Conservation (phyloP, 1,284 basidiomycete genomes). For the Polyporus tsugae region DNA sequence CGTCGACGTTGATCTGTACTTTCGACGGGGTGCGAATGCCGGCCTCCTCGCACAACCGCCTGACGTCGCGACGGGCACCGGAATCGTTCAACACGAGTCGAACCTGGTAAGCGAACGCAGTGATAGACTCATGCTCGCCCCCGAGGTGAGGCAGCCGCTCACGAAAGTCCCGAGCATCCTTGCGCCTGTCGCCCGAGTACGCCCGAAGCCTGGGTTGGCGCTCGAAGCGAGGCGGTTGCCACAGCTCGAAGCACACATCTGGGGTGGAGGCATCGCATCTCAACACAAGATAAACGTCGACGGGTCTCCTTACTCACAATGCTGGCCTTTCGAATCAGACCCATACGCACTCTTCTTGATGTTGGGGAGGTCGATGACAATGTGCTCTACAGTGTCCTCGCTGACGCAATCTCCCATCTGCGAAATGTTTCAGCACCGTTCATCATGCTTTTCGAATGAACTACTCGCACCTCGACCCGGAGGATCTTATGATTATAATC, state of each 20-base stretch:
- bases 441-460: not conserved
- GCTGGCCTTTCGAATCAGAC: constrained; percentile 49
- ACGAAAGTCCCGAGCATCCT: constrained; percentile 54
- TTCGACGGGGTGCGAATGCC: constrained; percentile 50
- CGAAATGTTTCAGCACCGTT: not conserved
- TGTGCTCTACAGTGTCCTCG: constrained; percentile 56
- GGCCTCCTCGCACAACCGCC: constrained; percentile 57
- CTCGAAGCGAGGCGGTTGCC: constrained; percentile 66
- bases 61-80: constrained; percentile 55
- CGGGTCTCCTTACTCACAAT: constrained; percentile 41
- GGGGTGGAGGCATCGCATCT: not conserved
- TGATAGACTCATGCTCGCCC: constrained; percentile 57
- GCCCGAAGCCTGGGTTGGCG: constrained; percentile 61
- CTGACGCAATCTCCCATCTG: constrained; percentile 64
- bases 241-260: constrained; percentile 71
- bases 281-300: not conserved
- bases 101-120: constrained; percentile 72
- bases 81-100: constrained; percentile 58
- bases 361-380: constrained; percentile 62
- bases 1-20: constrained; percentile 52
- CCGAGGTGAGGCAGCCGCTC: constrained; percentile 64
- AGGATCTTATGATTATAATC: constrained; percentile 74
- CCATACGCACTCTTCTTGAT: constrained; percentile 67
- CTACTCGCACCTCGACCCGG: constrained; percentile 56
- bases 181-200: constrained; percentile 46